These are phyloP conservation scores for Amauroascus niger DNA, from an alignment of 2,329 filamentous ascomycete genomes.

Conservation along the genomic window DNA sequence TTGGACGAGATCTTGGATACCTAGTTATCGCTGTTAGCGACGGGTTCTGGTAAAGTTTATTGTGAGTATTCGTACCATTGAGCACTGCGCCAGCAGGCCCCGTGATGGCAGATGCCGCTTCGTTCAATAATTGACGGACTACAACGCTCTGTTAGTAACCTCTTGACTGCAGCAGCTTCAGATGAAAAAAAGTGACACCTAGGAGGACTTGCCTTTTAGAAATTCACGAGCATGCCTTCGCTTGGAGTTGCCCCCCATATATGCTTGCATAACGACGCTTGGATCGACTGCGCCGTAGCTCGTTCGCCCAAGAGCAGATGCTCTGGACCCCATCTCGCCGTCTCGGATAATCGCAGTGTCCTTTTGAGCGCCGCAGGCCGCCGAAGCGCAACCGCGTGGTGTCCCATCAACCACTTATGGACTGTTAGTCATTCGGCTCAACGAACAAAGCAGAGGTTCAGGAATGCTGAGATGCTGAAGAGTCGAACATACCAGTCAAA, in stretches of 20 bases:
- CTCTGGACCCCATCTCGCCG: slow-evolving; percentile 4
- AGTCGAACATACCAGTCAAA: background rate
- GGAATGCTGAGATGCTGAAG: background rate
- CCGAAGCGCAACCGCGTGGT: slow-evolving; percentile 8
- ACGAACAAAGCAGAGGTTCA: background rate
- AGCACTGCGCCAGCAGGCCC: slow-evolving; percentile 4
- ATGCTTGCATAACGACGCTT: background rate
- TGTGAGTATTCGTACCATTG: background rate
- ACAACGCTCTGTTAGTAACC: background rate
- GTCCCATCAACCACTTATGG: slow-evolving; percentile 6
- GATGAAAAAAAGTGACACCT: too few species aligned
- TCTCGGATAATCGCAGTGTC: slow-evolving; percentile 6
- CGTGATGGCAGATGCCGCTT: slow-evolving; percentile 5
- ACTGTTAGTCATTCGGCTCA: background rate
- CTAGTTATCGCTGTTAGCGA: background rate
- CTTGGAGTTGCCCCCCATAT: background rate
- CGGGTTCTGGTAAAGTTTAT: background rate
- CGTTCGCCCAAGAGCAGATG: slow-evolving; percentile 6
- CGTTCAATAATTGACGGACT: slow-evolving; percentile 3
- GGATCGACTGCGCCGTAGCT: slow-evolving; percentile 3
- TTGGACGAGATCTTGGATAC: slow-evolving; percentile 1
- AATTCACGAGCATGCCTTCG: slow-evolving; percentile 9
- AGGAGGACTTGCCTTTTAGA: background rate
- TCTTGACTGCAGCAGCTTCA: background rate
- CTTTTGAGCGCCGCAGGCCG: slow-evolving; percentile 1